Evolutionary conservation across 2,329 filamentous ascomycete genomes (phyloP), one percentile per base, ranked within the genome.

Genomic region (Arthroderma sp.): DNA sequence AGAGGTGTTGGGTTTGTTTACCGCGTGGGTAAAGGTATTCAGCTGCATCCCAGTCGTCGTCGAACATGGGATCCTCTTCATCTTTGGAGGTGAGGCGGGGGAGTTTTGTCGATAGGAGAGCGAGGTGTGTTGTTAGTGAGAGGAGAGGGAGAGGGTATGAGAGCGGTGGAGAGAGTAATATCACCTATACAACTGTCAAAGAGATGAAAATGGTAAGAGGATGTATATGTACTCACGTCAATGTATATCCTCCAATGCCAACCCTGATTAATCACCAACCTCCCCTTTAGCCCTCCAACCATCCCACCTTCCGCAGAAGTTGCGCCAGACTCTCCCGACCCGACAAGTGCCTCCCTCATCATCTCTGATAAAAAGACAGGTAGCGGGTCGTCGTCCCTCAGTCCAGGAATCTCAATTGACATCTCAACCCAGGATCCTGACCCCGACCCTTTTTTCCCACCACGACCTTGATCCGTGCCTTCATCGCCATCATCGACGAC

Each of bases 191-290:
- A 15, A 36, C n/a, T 2, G 30, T n/a, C 43, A 46, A 37, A 11
- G 46, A 29, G 11, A 38, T 32, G 10, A 36, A 31, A 40, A 45
- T 7, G 8, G 32, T 34, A 48, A 28, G 31, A 38, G 40, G 32
- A 44, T 33, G 11, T 36, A 30, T 42, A 45, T 45, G 29, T 46
- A 36, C 84, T 58, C 64, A 95, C 88, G 66, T 98, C 91, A 51
- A 98, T 75, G 66, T 89, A 96, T 46, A 98, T 64, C 66, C 88
- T 86, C 91, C 91, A 98, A 71, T 96, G 89, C 72, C 89, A 98
- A 38, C 88, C 76, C 48, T 73, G 69, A 67, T 95, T 96, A 62
- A 98, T 95, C 64, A 80, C 83, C 58, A 98, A 65, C 57, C 81
- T 77, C 62, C 77, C 78, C 51, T 72, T 74, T 49, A 82, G 58